Percentiles rank a stretch among this genome's conserved stretches.
phyloP scores from a whole-genome alignment of 2,329 filamentous ascomycete species.

The Diaporthe helianthi region DNA sequence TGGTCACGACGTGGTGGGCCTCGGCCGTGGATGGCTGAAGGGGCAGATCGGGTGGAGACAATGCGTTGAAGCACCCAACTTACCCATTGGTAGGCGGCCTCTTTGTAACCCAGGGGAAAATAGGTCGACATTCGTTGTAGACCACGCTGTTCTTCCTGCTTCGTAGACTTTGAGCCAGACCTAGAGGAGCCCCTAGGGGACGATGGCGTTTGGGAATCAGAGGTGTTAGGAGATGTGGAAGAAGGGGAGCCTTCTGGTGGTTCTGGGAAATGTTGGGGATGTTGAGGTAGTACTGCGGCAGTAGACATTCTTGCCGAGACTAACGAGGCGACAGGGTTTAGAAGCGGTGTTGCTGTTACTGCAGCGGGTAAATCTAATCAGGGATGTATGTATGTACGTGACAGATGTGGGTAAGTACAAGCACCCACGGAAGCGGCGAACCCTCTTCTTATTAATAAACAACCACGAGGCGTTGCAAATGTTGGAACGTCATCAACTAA shows the following conservation, averaged over 20 bases:
- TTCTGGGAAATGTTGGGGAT: slow-evolving; percentile 35
- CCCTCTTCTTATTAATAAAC: slow-evolving; percentile 2
- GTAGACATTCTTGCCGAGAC: slow-evolving; percentile 41
- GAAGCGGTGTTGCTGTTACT: slow-evolving; percentile 16
- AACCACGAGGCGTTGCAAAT: neutral
- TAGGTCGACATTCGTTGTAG: slow-evolving; percentile 59
- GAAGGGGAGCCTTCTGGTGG: slow-evolving; percentile 8
- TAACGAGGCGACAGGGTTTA: slow-evolving; percentile 12
- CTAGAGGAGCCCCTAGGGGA: slow-evolving; percentile 25
- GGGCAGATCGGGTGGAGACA: neutral
- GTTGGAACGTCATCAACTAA: neutral
- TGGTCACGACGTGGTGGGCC: slow-evolving; percentile 28
- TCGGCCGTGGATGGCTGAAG: neutral
- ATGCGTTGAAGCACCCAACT: too few species aligned
- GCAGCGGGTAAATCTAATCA: neutral
- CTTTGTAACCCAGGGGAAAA: slow-evolving; percentile 91
- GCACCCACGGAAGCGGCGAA: too few species aligned
- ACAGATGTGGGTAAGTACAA: too few species aligned
- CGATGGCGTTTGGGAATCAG: slow-evolving; percentile 17
- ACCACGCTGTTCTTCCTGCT: slow-evolving; percentile 16
- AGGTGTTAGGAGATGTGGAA: neutral
- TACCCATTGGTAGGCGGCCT: slow-evolving; percentile 91
- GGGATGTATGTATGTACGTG: too few species aligned
- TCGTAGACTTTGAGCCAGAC: slow-evolving; percentile 23
- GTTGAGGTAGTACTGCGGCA: slow-evolving; percentile 38